These are phyloP conservation scores for Aspergillus ellipticus DNA, from an alignment of 495 filamentous ascomycete species.

Conservation along the genomic window DNA sequence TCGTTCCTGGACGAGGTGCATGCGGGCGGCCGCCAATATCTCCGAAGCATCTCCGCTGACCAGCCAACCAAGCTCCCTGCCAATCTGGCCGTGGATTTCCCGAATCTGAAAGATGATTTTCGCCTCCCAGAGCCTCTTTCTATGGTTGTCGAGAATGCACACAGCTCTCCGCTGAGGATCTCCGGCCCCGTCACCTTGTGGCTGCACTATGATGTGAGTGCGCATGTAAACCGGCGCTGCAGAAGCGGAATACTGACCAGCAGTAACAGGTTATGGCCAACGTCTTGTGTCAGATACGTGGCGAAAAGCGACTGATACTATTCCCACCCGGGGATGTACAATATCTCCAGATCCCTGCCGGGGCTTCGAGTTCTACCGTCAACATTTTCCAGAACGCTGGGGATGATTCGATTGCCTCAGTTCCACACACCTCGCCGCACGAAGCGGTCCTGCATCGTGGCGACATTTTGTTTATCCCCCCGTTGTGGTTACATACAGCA, in stretches of 20 bases:
- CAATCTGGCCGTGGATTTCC: conserved; percentile 66
- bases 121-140: conserved; percentile 59
- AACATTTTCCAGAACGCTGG: conserved; percentile 58
- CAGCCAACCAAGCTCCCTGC: conserved; percentile 67
- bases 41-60: conserved; percentile 67
- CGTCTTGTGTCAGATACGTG: conserved; percentile 74
- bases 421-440: conserved; percentile 59
- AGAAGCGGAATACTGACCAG: conserved; percentile 5
- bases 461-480: conserved; percentile 76
- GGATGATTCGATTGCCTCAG: conserved; percentile 26
- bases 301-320: conserved; percentile 66
- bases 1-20: conserved; percentile 62
- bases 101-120: conserved; percentile 66
- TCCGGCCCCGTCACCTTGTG: conserved; percentile 84
- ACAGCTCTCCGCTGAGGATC: conserved; percentile 77
- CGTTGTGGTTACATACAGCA: conserved; percentile 81
- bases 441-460: conserved; percentile 63
- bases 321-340: conserved; percentile 75
- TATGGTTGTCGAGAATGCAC: conserved; percentile 56
- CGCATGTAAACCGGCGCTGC: conserved; percentile 1
- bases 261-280: conserved; percentile 76
- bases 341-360: conserved; percentile 65
- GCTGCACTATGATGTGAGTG: conserved; percentile 82
- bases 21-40: conserved; percentile 64
- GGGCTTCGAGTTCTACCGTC: conserved; percentile 72